Evolutionary conservation across 225 moss, liverwort and hornwort genomes (phyloP).

Genomic region (Thuidium tamariscinum): DNA sequence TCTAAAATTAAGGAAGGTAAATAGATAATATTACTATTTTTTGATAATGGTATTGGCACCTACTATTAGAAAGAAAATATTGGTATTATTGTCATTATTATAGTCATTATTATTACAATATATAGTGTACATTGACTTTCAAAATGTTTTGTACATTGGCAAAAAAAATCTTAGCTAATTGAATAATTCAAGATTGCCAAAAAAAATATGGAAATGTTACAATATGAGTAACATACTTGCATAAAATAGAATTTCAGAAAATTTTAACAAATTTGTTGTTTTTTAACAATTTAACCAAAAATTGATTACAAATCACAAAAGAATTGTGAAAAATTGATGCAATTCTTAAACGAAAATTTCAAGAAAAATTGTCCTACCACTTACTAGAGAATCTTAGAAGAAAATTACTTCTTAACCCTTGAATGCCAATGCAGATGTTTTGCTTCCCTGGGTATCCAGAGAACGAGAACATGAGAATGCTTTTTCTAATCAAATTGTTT

Average conservation of each 20-base stretch:
- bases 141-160: not conserved
- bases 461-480: no score
- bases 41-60: not conserved
- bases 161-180: not conserved
- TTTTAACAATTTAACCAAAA: not conserved
- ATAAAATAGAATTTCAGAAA: not conserved
- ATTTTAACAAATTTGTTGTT: not conserved
- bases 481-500: no score
- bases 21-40: not conserved
- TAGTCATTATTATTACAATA: fast-evolving
- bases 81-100: no score
- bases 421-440: no score
- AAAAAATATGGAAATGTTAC: no score
- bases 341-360: no score
- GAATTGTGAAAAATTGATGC: not conserved
- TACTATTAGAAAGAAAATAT: not conserved
- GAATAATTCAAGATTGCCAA: not conserved
- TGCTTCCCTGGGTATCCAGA: no score
- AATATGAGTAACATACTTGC: not conserved
- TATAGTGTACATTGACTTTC: fast-evolving
- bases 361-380: not conserved
- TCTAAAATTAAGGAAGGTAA: fast-evolving
- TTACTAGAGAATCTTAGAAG: not conserved
- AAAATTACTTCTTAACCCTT: not conserved
- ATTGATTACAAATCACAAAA: not conserved